Percentiles rank a stretch among this genome's conserved stretches.
Conservation (phyloP, 2,329 filamentous ascomycete species). For the Colletotrichum cuscutae region DNA sequence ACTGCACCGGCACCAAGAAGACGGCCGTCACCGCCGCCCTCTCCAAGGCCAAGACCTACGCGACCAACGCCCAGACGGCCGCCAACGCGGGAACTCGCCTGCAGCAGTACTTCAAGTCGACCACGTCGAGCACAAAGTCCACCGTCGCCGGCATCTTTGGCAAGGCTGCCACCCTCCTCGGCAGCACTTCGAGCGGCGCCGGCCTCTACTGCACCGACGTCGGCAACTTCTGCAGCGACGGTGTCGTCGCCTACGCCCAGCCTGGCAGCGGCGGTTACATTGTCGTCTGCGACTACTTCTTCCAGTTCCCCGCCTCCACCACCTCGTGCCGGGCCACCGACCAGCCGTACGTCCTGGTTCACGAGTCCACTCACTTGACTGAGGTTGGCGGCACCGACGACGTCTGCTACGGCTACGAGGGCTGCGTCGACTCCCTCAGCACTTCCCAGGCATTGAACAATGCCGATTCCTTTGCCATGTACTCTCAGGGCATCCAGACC, state of each 20-base stretch:
- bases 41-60: no score
- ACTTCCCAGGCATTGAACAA: slow-evolving; percentile 32
- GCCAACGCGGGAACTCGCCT: not conserved
- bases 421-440: no score
- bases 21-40: slow-evolving; percentile 37
- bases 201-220: slow-evolving; percentile 66
- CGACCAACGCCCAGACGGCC: not conserved
- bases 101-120: slow-evolving; percentile 67
- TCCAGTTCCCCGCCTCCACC: slow-evolving; percentile 58
- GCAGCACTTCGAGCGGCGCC: slow-evolving; percentile 50
- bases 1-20: slow-evolving; percentile 18
- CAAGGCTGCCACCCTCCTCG: slow-evolving; percentile 57
- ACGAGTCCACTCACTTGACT: slow-evolving; percentile 73
- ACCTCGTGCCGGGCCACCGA: slow-evolving; percentile 60
- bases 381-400: slow-evolving; percentile 62
- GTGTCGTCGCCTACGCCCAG: no score
- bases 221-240: slow-evolving; percentile 51
- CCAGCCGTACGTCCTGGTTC: slow-evolving; percentile 71
- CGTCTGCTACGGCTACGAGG: slow-evolving; percentile 22
- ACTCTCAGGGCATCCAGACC: slow-evolving; percentile 26
- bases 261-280: slow-evolving; percentile 57
- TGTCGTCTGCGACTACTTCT: slow-evolving; percentile 72
- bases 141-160: slow-evolving; percentile 59
- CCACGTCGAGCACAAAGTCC: slow-evolving; percentile 47
- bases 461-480: slow-evolving; percentile 35